Percentiles rank a stretch among this genome's conserved stretches.
These are phyloP conservation scores for Bipolaris oryzae DNA, from an alignment of 2,329 filamentous ascomycete species.

Conservation along the genomic window DNA sequence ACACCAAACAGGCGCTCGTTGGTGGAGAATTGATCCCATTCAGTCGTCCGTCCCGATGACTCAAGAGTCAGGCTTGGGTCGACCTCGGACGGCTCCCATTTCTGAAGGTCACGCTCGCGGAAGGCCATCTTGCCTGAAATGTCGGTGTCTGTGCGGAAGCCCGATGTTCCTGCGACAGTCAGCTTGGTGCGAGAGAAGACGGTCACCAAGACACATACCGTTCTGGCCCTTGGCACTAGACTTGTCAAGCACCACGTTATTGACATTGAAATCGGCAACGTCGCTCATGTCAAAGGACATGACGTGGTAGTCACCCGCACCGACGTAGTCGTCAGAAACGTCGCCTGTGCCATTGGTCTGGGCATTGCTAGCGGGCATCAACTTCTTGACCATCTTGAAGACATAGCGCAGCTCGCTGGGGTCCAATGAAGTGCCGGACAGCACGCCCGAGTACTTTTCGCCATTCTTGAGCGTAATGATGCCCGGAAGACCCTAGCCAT, in stretches of 20 bases:
- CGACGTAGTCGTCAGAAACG: constrained; percentile 52
- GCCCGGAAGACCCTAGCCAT: constrained; percentile 59
- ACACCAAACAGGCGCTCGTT: constrained; percentile 89
- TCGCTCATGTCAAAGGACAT: constrained; percentile 69
- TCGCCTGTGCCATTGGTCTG: constrained; percentile 56
- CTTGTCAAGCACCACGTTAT: constrained; percentile 60
- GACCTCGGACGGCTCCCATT: constrained; percentile 75
- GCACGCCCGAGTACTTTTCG: constrained; percentile 66
- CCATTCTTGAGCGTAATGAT: constrained; percentile 65
- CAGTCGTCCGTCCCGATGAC: constrained; percentile 48
- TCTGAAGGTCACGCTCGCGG: constrained; percentile 77
- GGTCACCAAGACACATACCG: constrained; percentile 53
- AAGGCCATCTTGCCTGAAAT: constrained; percentile 77
- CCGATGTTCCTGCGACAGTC: constrained; percentile 51
- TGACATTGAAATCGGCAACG: constrained; percentile 61
- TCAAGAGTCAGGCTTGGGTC: constrained; percentile 75
- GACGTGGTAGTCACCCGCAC: constrained; percentile 54
- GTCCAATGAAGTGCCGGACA: constrained; percentile 62
- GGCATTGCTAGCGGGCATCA: constrained; percentile 47
- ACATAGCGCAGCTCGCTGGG: constrained; percentile 60
- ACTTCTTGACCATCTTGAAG: constrained; percentile 69
- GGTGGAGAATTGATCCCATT: constrained; percentile 93
- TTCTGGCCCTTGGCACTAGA: constrained; percentile 61
- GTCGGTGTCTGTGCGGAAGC: constrained; percentile 85
- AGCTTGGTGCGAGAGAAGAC: constrained; percentile 58